Evolutionary conservation across 768 basidiomycete species (phyloP).

Genomic region (Amyloporia xantha): DNA sequence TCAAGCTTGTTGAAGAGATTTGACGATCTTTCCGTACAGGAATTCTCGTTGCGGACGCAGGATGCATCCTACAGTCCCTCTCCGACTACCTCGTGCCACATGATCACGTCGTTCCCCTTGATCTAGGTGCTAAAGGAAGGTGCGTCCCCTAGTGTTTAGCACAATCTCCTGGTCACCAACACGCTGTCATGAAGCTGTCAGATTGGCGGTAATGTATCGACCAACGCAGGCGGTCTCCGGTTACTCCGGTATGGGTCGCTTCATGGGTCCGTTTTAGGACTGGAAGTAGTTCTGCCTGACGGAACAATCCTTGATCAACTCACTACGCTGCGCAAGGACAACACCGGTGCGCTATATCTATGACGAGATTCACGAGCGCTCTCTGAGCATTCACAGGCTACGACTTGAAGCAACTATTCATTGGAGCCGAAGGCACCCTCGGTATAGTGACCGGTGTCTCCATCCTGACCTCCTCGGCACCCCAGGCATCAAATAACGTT

Average conservation of each 20-base stretch:
- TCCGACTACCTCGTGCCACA: slow-evolving; percentile 81
- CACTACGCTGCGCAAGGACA: slow-evolving; percentile 91
- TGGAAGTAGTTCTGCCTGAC: slow-evolving; percentile 94
- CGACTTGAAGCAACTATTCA: slow-evolving; percentile 97
- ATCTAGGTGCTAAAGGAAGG: slow-evolving; percentile 96
- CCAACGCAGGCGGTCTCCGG: slow-evolving; percentile 96
- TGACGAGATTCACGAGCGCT: too few species aligned
- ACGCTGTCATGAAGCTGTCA: slow-evolving; percentile 60
- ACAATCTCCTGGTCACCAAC: neutral
- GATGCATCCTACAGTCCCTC: slow-evolving; percentile 85
- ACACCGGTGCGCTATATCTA: slow-evolving; percentile 61
- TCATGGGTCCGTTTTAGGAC: slow-evolving; percentile 89
- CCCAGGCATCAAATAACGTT: slow-evolving; percentile 83
- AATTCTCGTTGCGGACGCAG: slow-evolving; percentile 88
- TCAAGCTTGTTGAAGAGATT: neutral
- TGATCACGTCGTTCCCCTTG: slow-evolving; percentile 94
- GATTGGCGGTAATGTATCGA: slow-evolving; percentile 94
- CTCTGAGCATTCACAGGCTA: slow-evolving; percentile 70
- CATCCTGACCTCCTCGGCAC: slow-evolving; percentile 81
- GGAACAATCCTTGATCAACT: slow-evolving; percentile 87
- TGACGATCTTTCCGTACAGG: slow-evolving; percentile 39
- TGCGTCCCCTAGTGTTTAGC: slow-evolving; percentile 22
- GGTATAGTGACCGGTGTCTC: slow-evolving; percentile 94
- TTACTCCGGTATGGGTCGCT: slow-evolving; percentile 91
- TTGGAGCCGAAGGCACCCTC: slow-evolving; percentile 94